A percentile compares a stretch with the other conserved stretches of the same genome.
phyloP scores from a whole-genome alignment of 495 filamentous ascomycete species.

The Rhypophila decipiens region DNA sequence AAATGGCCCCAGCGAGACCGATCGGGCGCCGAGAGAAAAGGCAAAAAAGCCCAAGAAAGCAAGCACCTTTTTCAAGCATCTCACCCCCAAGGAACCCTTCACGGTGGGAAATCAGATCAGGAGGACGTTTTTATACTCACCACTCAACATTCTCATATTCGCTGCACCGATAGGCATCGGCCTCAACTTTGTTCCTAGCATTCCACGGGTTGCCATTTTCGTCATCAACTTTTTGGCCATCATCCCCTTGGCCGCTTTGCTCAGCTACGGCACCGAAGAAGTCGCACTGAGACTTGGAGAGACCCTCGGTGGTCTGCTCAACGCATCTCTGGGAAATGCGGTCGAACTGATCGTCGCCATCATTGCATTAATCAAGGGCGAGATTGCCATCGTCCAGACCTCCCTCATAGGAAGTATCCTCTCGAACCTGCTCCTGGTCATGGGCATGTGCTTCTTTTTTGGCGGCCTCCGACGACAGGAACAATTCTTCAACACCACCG shows the following conservation, averaged over 20 bases:
- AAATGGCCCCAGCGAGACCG: neutral
- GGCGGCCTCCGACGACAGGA: slow-evolving; percentile 74
- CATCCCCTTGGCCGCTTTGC: slow-evolving; percentile 77
- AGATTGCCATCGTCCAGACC: slow-evolving; percentile 86
- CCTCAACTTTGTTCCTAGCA: slow-evolving; percentile 52
- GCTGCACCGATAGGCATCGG: slow-evolving; percentile 74
- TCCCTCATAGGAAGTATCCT: slow-evolving; percentile 87
- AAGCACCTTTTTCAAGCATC: slow-evolving; percentile 33
- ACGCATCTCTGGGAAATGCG: slow-evolving; percentile 87
- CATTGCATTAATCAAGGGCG: slow-evolving; percentile 63
- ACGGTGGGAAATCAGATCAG: slow-evolving; percentile 65
- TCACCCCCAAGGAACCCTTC: slow-evolving; percentile 45
- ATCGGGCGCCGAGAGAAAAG: neutral
- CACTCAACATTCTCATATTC: slow-evolving; percentile 78
- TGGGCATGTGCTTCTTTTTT: slow-evolving; percentile 92
- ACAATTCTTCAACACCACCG: slow-evolving; percentile 86
- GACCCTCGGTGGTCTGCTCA: slow-evolving; percentile 77
- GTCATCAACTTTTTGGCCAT: slow-evolving; percentile 87
- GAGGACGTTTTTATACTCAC: slow-evolving; percentile 67
- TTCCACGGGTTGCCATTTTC: slow-evolving; percentile 60
- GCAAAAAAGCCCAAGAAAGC: slow-evolving; percentile 17
- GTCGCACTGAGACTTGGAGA: slow-evolving; percentile 77
- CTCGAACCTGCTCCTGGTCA: slow-evolving; percentile 83
- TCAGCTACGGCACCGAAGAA: slow-evolving; percentile 91
- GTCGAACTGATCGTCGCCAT: slow-evolving; percentile 90